Percentiles rank a stretch among this genome's conserved stretches.
These are phyloP conservation scores for Eucommia ulmoides DNA, from an alignment of 257 asterid species.

Conservation along the genomic window DNA sequence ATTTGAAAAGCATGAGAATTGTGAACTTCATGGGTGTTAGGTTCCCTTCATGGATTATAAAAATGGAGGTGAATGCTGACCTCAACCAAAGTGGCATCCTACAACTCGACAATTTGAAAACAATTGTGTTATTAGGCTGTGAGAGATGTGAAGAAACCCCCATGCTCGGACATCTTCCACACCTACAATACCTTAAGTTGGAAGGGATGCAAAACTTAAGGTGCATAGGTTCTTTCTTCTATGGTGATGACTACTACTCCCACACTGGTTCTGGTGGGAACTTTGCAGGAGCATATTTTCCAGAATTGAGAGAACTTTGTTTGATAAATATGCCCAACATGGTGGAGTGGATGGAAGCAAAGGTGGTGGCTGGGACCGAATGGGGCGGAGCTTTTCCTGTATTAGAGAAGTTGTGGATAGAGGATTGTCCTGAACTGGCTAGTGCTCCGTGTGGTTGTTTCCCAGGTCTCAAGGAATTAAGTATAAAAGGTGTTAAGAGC, in stretches of 20 bases:
- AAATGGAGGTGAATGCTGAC: slow-evolving; percentile 3
- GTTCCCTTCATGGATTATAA: slow-evolving; percentile 18
- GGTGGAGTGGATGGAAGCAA: slow-evolving; percentile 12
- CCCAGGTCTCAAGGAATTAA: slow-evolving; percentile 8
- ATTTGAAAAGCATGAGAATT: slow-evolving; percentile 10
- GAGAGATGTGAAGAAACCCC: slow-evolving; percentile 12
- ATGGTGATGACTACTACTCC: slow-evolving; percentile 4
- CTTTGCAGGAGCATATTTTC: slow-evolving; percentile 7
- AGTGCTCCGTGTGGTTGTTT: slow-evolving; percentile 19
- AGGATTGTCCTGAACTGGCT: slow-evolving; percentile 1
- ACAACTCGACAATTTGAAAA: slow-evolving; percentile 1
- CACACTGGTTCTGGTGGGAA: too few species aligned
- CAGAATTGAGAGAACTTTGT: slow-evolving; percentile 6
- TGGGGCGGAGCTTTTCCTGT: slow-evolving; percentile 8
- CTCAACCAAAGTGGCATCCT: background rate
- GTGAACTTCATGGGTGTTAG: slow-evolving; percentile 4
- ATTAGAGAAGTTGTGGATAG: slow-evolving; percentile 7
- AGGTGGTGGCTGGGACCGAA: background rate
- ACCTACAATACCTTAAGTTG: slow-evolving; percentile 6
- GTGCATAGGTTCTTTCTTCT: slow-evolving; percentile 11
- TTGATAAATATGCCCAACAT: slow-evolving; percentile 9
- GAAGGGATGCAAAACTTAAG: slow-evolving; percentile 1
- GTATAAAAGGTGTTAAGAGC: background rate
- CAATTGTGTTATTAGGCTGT: background rate
- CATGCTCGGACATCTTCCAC: slow-evolving; percentile 18